Base-by-base conservation (phyloP, 1,284 basidiomycete species). In the Cryptococcus sp. region DNA sequence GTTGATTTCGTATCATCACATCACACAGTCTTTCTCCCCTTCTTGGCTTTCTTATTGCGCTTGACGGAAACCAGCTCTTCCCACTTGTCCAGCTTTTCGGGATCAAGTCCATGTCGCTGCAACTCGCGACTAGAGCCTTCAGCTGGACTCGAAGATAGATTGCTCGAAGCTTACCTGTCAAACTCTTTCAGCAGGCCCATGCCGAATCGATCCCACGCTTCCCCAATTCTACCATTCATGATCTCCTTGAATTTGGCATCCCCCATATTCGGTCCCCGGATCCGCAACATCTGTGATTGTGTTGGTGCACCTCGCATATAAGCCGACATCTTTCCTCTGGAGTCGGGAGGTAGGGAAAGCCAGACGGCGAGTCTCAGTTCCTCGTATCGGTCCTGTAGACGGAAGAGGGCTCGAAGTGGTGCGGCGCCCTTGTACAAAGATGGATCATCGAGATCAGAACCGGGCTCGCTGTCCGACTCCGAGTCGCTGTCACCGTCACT, bases 1-100 rank as follows among this genome's bases (percentile, higher is more conserved):
- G n/a, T n/a, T n/a, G n/a, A n/a, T n/a, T n/a, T n/a, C n/a, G n/a
- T n/a, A n/a, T n/a, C n/a, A n/a, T n/a, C n/a, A n/a, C n/a, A n/a
- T 40, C 41, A 56, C 7, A 54, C 49, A 13, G 42, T 55, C 53
- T 56, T 56, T 13, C 56, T 31, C 21, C 55, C 56, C 48, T 51
- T 53, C 42, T 49, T 45, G 54, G 50, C 60, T 54, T 66, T 63
- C 16, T 49, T 46, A 42, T 60, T 61, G 34, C 52, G 42, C 23
- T 45, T 49, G 32, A 34, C 32, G 5, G 58, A 47, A 18, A 62
- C 64, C 13, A 66, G 51, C 31, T 67, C 67, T 7, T 61, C 37
- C 66, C 64, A 66, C 45, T 64, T 64, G 47, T 67, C 64, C 19
- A 67, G 48, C 53, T 66, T 67, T 28, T 69, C 67, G 4, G 32